Conservation (phyloP, 1,284 basidiomycete genomes). For the Takashimella koratensis region DNA sequence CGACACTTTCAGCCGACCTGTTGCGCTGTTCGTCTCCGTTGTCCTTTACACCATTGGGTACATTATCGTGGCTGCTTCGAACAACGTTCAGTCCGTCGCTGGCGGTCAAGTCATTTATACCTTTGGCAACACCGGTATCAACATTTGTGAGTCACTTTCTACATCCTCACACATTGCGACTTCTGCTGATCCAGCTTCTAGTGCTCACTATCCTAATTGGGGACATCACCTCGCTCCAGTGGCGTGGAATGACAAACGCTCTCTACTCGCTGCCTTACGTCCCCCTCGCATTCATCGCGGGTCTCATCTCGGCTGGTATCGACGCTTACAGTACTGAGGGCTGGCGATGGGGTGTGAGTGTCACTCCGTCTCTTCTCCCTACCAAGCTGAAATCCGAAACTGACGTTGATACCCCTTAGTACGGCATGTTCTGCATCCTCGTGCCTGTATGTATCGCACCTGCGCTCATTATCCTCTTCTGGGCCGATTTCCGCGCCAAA, state of each 20-base stretch:
- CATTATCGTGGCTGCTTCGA: slow-evolving; percentile 30
- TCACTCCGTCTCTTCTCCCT: background rate
- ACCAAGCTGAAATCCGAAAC: background rate
- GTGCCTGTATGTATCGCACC: slow-evolving; percentile 18
- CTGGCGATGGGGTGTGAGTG: slow-evolving; percentile 65
- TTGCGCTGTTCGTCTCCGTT: slow-evolving; percentile 23
- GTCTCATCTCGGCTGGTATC: slow-evolving; percentile 60
- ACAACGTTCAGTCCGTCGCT: slow-evolving; percentile 12
- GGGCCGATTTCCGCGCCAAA: slow-evolving; percentile 43
- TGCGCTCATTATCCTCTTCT: slow-evolving; percentile 41
- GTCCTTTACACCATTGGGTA: slow-evolving; percentile 38
- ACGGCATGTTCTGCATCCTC: slow-evolving; percentile 6
- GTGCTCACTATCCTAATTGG: slow-evolving; percentile 48
- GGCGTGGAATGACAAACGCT: slow-evolving; percentile 70
- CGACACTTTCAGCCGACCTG: slow-evolving; percentile 30
- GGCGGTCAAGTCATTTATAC: slow-evolving; percentile 19
- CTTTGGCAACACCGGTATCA: slow-evolving; percentile 18
- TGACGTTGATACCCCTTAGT: background rate
- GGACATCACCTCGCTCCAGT: slow-evolving; percentile 71
- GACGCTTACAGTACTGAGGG: slow-evolving; percentile 47
- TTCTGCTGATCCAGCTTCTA: too few relatives aligned
- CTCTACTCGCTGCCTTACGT: slow-evolving; percentile 65
- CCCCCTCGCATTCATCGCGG: slow-evolving; percentile 40
- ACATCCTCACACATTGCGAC: too few relatives aligned
- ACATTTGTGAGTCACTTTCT: slow-evolving; percentile 3